phyloP scores from a whole-genome alignment of 139 green algal species.

The Chlorella sp. region DNA sequence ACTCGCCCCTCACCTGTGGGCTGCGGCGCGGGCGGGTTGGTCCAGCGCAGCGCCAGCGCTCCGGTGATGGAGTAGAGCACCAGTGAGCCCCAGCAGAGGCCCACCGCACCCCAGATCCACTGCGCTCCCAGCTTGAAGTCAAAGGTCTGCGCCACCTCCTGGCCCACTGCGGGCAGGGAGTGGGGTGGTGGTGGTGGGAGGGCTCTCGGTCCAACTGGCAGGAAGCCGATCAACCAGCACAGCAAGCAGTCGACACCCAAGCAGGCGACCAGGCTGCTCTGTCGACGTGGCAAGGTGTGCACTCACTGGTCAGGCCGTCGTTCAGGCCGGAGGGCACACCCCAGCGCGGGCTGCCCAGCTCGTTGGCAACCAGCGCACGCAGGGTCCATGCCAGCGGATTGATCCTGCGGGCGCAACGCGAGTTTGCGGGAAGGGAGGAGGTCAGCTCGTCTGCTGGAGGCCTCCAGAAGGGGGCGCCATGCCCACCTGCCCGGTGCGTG shows the following conservation, averaged over 20 bases:
- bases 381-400: conserved; percentile 25
- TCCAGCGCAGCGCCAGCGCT: conserved; percentile 44
- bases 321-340: background rate
- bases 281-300: too few relatives aligned
- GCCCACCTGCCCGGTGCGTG: too few relatives aligned
- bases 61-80: conserved; percentile 27
- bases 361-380: conserved; percentile 40
- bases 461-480: too few relatives aligned
- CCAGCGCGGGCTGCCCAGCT: conserved; percentile 35
- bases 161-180: conserved; percentile 9
- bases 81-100: conserved; percentile 43
- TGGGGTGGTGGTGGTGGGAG: background rate
- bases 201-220: too few relatives aligned
- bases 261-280: too few relatives aligned
- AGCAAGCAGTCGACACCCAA: too few relatives aligned
- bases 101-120: conserved; percentile 74
- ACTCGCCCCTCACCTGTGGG: background rate
- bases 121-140: conserved; percentile 57
- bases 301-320: too few relatives aligned
- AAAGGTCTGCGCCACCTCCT: conserved; percentile 45
- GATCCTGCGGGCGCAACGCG: background rate
- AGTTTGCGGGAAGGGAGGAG: too few relatives aligned
- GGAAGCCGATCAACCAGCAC: too few relatives aligned
- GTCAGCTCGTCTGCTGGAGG: too few relatives aligned
- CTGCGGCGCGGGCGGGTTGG: conserved; percentile 43